Evolutionary conservation across 2,329 filamentous ascomycete species (phyloP).

Genomic region (Hawksworthiomyces lignivorus): DNA sequence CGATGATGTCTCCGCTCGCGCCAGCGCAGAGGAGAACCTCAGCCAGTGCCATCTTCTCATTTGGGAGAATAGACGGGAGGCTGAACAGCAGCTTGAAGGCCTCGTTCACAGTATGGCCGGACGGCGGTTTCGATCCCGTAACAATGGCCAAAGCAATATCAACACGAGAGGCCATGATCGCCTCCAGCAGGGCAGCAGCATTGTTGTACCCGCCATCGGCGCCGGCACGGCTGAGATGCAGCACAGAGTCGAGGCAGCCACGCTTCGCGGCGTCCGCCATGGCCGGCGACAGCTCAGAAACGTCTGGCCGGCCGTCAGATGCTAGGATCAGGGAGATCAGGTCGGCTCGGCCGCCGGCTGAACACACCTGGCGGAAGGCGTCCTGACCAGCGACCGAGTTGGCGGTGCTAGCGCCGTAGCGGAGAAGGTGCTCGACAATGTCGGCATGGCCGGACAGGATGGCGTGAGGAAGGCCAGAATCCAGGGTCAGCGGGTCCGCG

Average conservation of each 20-base stretch:
- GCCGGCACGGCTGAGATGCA: constrained; percentile 41
- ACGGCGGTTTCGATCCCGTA: constrained; percentile 44
- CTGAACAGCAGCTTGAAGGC: constrained; percentile 42
- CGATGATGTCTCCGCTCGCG: constrained; percentile 42
- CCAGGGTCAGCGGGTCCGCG: constrained; percentile 42
- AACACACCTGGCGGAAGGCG: constrained; percentile 45
- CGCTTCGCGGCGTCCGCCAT: constrained; percentile 44
- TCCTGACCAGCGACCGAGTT: constrained; percentile 44
- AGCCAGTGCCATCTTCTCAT: constrained; percentile 42
- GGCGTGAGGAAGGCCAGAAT: constrained; percentile 41
- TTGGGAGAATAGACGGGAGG: constrained; percentile 37
- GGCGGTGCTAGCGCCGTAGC: constrained; percentile 41
- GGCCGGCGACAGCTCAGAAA: constrained; percentile 37
- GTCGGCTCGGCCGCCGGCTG: constrained; percentile 34
- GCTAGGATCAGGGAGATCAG: constrained; percentile 41
- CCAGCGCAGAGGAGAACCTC: constrained; percentile 53
- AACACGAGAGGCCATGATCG: constrained; percentile 39
- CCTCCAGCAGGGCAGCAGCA: constrained; percentile 43
- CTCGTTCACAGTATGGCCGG: constrained; percentile 37
- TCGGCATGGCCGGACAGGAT: constrained; percentile 34
- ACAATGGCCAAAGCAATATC: constrained; percentile 50
- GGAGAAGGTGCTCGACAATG: constrained; percentile 40
- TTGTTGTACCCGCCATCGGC: constrained; percentile 46
- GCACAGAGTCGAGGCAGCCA: constrained; percentile 43
- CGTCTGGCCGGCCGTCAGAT: constrained; percentile 39